phyloP scores from a whole-genome alignment of 169 alveolate species.

The Perkinsus marinus region DNA sequence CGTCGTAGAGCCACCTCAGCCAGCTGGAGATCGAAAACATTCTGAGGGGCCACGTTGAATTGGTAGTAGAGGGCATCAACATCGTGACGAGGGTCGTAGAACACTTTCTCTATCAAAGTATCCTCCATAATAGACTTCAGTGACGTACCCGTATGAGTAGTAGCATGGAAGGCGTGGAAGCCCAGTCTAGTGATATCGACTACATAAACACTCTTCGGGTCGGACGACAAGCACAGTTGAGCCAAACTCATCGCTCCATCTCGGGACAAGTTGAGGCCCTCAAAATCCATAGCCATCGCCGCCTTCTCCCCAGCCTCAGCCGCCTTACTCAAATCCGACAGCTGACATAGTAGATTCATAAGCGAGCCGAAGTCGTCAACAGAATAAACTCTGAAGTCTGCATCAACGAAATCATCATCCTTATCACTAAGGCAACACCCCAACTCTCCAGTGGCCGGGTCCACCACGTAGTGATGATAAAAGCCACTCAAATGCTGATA shows the following conservation, averaged over 20 bases:
- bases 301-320: neutral
- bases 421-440: neutral
- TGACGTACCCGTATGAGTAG: neutral
- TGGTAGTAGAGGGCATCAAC: neutral
- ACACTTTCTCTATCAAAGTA: neutral
- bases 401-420: neutral
- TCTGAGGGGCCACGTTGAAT: neutral
- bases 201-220: neutral
- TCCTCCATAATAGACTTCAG: neutral
- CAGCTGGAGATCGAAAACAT: neutral
- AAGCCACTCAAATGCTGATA: neutral
- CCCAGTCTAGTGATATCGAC: neutral
- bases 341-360: neutral
- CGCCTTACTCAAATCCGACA: neutral
- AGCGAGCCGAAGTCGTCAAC: neutral
- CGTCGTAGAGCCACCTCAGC: constrained; percentile 6
- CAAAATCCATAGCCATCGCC: constrained; percentile 1
- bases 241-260: neutral
- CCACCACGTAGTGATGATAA: neutral
- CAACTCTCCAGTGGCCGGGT: neutral
- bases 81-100: constrained; percentile 2
- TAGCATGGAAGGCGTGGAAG: neutral
- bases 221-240: neutral
- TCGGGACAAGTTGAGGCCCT: neutral
- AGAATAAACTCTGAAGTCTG: neutral